Percentiles rank a stretch among this genome's conserved stretches.
Conservation (phyloP, 805 yeast genomes). For the Diddensiella santjacobensis region DNA sequence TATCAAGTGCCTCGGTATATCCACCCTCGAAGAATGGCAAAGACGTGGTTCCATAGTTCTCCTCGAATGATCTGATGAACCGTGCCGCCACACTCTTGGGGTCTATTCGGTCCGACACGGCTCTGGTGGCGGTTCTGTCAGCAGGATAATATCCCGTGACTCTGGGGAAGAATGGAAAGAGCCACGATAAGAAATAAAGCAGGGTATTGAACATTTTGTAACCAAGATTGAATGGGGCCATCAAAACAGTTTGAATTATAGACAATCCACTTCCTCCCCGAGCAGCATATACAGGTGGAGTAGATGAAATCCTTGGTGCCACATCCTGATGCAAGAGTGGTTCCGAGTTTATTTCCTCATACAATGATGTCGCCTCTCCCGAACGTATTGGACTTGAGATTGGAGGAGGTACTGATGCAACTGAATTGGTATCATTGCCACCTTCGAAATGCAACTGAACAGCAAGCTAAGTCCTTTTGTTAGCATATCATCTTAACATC, state of each 20-base stretch:
- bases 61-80: constrained; percentile 52
- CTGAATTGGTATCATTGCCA: neutral
- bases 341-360: constrained; percentile 26
- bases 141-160: constrained; percentile 37
- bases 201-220: constrained; percentile 30
- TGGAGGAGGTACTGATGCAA: constrained; percentile 1
- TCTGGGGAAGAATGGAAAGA: constrained; percentile 39
- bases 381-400: constrained; percentile 5
- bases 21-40: constrained; percentile 60
- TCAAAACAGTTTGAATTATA: constrained; percentile 30
- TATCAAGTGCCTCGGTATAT: constrained; percentile 72
- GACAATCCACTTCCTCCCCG: constrained; percentile 26
- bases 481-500: constrained; percentile 5
- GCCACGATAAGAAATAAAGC: constrained; percentile 28
- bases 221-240: constrained; percentile 35
- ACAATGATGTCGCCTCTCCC: constrained; percentile 22
- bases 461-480: constrained; percentile 14
- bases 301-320: constrained; percentile 31
- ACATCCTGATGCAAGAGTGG: constrained; percentile 25
- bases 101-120: constrained; percentile 40
- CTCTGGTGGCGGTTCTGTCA: constrained; percentile 36
- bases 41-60: constrained; percentile 32
- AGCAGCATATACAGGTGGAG: constrained; percentile 26
- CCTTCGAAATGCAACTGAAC: constrained; percentile 22
- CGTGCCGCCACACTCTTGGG: constrained; percentile 52